Evolutionary conservation across 176 grass and related monocot genomes (phyloP), one percentile per base, ranked within the genome.

Genomic region (Triticum urartu): DNA sequence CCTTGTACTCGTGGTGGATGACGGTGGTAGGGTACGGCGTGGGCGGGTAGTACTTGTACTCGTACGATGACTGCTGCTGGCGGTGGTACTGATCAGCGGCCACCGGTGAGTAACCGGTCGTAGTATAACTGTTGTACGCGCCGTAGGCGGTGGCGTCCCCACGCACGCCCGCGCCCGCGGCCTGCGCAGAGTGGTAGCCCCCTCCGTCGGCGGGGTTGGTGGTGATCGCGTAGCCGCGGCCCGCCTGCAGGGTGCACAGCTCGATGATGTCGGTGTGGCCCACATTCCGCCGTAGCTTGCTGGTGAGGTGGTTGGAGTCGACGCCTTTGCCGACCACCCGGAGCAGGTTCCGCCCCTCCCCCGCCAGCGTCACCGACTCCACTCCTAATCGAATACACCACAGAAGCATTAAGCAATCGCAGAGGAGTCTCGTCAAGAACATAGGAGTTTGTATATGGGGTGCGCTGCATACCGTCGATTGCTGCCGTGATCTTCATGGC

Each of bases 241-340:
- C 66, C 6, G 22, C 6, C 6, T 81, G 33, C 3, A 90, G 74
- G 6, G 89, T 90, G 2, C 30, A 69, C 50, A 91, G 89, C 70
- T 91, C 62, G 68, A 88, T 81, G 86, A 88, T 43, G 60, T 91
- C 86, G 28, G 86, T 81, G 50, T 58, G 89, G 11, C 86, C 86
- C 0, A 91, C 70, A 77, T 85, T 91, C 11, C 76, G 62, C 2
- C 85, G 85, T 7, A 91, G 86, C 48, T 39, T 58, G 81, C 21
- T 88, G 36, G 86, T 77, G 11, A 91, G 89, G 38, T 70, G 5
- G 86, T 85, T 91, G 69, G 81, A 81, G 89, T 91, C 86, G 48
- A 91, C n/a, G 62, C 81, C 86, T 64, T 81, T 39, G 61, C 89
- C 89, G 48, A 88, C 45, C n/a, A 91, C 86, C 1, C 64, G 77